Conservation (phyloP, 441 rosid species). For the California macrophylla region DNA sequence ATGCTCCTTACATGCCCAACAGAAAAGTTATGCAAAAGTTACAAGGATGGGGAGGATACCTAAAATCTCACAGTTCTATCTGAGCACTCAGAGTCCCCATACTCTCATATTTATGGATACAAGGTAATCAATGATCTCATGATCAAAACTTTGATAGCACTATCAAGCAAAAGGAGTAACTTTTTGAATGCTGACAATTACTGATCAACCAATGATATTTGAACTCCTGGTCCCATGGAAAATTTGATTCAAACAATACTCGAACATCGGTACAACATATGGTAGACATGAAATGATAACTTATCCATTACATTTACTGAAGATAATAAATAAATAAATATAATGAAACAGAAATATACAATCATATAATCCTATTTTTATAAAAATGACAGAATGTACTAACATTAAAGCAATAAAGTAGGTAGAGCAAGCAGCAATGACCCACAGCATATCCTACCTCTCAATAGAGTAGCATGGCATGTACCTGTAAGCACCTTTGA, state of each 20-base stretch:
- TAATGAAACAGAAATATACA: constrained; percentile 16
- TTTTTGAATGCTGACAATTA: background rate
- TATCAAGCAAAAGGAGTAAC: background rate
- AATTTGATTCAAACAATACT: background rate
- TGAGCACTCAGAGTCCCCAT: background rate
- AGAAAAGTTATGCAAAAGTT: background rate
- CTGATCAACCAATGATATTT: background rate
- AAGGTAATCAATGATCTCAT: constrained; percentile 2
- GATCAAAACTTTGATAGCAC: background rate
- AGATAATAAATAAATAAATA: background rate
- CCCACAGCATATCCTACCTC: constrained; percentile 51
- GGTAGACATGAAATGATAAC: background rate
- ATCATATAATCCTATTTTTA: constrained; percentile 17
- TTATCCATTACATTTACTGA: background rate
- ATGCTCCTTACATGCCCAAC: background rate
- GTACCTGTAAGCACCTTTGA: constrained; percentile 47
- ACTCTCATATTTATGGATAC: constrained; percentile 2
- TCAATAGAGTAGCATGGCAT: constrained; percentile 43
- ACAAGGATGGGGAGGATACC: background rate
- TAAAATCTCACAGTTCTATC: background rate
- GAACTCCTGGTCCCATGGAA: background rate
- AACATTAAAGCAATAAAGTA: constrained; percentile 38
- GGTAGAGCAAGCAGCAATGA: constrained; percentile 47
- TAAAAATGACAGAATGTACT: constrained; percentile 34
- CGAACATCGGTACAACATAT: background rate